These are phyloP conservation scores for Cladosporium colombiae DNA, from an alignment of 2,329 filamentous ascomycete species.

Conservation along the genomic window DNA sequence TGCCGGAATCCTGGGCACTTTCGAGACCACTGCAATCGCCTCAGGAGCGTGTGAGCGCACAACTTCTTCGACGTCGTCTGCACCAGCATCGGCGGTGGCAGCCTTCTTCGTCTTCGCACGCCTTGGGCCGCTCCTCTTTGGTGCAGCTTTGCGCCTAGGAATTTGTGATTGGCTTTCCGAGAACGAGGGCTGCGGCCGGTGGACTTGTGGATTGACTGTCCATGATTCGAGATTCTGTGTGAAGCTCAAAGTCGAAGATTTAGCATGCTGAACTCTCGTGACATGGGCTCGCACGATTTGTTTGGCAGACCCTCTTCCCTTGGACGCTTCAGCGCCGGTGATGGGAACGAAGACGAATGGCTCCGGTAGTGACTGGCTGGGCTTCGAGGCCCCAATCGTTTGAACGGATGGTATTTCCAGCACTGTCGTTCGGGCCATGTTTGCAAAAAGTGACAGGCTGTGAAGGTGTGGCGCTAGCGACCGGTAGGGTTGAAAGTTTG, in stretches of 20 bases:
- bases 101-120: slow-evolving; percentile 1
- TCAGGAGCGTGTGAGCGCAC: background rate
- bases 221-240: slow-evolving; percentile 25
- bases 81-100: background rate
- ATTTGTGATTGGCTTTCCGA: background rate
- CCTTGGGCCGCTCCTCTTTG: background rate
- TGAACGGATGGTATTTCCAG: background rate
- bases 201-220: slow-evolving; percentile 27
- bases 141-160: background rate
- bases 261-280: slow-evolving; percentile 26
- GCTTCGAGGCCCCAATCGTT: background rate
- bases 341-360: slow-evolving; percentile 27
- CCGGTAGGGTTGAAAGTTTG: background rate
- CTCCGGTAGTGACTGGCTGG: slow-evolving; percentile 17
- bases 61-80: background rate
- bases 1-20: slow-evolving; percentile 7
- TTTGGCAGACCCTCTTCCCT: slow-evolving; percentile 26
- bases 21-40: background rate
- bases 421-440: background rate
- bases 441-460: background rate
- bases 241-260: slow-evolving; percentile 18
- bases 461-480: background rate
- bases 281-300: slow-evolving; percentile 27
- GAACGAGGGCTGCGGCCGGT: background rate
- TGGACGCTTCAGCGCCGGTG: slow-evolving; percentile 23